These are phyloP conservation scores for Candida dubliniensis DNA, from an alignment of 1,139 yeast genomes.

Conservation along the genomic window DNA sequence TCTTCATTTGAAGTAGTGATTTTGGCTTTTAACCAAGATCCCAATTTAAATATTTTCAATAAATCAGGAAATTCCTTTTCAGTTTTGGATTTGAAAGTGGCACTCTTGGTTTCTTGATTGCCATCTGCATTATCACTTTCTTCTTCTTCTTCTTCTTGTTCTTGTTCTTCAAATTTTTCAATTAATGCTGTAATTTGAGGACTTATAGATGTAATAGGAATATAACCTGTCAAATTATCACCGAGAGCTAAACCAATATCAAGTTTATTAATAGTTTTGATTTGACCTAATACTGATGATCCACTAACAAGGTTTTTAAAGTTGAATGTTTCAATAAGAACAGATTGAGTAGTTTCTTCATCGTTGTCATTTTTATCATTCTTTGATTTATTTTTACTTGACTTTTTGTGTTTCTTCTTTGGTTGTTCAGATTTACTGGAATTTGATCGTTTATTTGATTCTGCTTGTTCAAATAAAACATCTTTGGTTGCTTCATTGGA, in stretches of 20 bases:
- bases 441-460: constrained; percentile 31
- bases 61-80: constrained; percentile 55
- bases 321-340: constrained; percentile 58
- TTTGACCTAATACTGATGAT: constrained; percentile 73
- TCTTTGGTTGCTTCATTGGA: constrained; percentile 91
- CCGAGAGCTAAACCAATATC: constrained; percentile 74
- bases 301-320: constrained; percentile 70
- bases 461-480: constrained; percentile 64
- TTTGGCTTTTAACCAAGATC: constrained; percentile 85
- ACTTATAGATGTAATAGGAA: constrained; percentile 75
- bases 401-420: constrained; percentile 24
- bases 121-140: constrained; percentile 34
- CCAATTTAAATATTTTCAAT: constrained; percentile 55
- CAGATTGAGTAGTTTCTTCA: constrained; percentile 26
- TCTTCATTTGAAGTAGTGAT: constrained; percentile 52
- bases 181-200: constrained; percentile 57
- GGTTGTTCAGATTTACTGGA: constrained; percentile 24
- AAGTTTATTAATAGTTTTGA: constrained; percentile 56
- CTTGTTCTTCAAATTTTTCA: constrained; percentile 48
- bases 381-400: constrained; percentile 37
- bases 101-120: constrained; percentile 27
- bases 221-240: constrained; percentile 79
- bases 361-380: constrained; percentile 20
- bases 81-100: constrained; percentile 24
- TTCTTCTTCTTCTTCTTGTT: constrained; percentile 45